Evolutionary conservation across 345 rosid genomes (phyloP), one percentile per base, ranked within the genome.

Genomic region (Geranium brycei): DNA sequence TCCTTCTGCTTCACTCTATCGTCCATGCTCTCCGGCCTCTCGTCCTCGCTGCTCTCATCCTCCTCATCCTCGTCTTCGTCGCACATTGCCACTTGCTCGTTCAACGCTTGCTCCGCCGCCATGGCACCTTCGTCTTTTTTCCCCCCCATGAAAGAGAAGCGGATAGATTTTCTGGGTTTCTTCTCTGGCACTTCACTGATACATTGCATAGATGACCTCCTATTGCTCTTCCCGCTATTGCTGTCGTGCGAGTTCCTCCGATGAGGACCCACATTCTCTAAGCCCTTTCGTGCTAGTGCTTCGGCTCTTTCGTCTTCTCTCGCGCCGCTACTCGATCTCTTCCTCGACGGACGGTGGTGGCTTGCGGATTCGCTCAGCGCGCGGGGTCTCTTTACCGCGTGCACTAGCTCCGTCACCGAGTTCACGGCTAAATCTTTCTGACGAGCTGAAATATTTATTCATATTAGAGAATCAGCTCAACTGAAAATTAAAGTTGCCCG

Each of bases 321-420:
- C 8, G 7, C 71, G 1, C 73, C 83, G 23, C 81, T 79, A 55
- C 73, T 87, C 0, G 93, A 83, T 76, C 78, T 87, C 70, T 81
- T 75, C 65, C 65, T 64, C 53, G 77, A 72, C 0, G 93, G 41
- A 35, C 41, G 41, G 10, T 4, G 88, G 47, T 61, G 79, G 55
- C 74, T 81, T 10, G 71, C 73, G 4, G 95, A 87, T 80, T 87
- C 96, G 61, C 98, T 89, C 7, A 80, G 77, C 4, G 98, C 80
- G 60, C 96, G 87, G 8, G 98, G 96, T 66, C 76, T 86, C 78
- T 73, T 86, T 73, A 92, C 88, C 5, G 98, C 98, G 66, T 92
- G 78, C 57, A 92, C 83, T 6, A 92, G 87, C 75, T 92, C 98
- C 0, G 85, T 78, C 15, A 92, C 96, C 59, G 98, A 83, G 64